phyloP scores from a whole-genome alignment of 805 yeast species.

The Ogataea kodamae region DNA sequence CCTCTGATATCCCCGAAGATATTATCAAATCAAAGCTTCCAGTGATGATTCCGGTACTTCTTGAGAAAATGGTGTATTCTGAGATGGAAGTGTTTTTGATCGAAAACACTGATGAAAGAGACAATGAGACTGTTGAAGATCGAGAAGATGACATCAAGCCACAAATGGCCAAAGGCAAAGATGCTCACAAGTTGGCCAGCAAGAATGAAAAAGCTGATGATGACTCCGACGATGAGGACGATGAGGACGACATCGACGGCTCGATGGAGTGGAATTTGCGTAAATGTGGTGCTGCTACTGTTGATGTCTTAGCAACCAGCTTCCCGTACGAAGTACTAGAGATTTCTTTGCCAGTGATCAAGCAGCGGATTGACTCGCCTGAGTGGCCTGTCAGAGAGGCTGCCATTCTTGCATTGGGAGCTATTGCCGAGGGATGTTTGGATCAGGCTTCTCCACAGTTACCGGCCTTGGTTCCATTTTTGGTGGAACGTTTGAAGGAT shows the following conservation, averaged over 20 bases:
- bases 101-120: constrained; percentile 63
- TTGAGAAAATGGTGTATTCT: constrained; percentile 82
- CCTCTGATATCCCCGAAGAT: constrained; percentile 54
- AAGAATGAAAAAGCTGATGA: constrained; percentile 23
- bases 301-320: constrained; percentile 72
- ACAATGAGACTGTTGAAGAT: constrained; percentile 76
- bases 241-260: constrained; percentile 64
- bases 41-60: constrained; percentile 68
- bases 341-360: constrained; percentile 69
- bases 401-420: constrained; percentile 91
- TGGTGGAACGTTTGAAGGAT: constrained; percentile 77
- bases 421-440: constrained; percentile 85
- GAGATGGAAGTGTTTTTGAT: constrained; percentile 71
- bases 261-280: constrained; percentile 85
- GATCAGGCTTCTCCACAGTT: constrained; percentile 67
- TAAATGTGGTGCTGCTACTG: constrained; percentile 91
- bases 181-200: constrained; percentile 31
- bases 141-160: constrained; percentile 87
- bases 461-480: constrained; percentile 78
- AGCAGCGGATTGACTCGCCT: constrained; percentile 60
- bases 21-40: constrained; percentile 56
- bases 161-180: constrained; percentile 64
- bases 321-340: constrained; percentile 66
- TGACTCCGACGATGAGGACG: constrained; percentile 55
- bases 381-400: constrained; percentile 94